Conservation (phyloP, 352 stramenopile genomes). For the Phytopythium oedochilum region DNA sequence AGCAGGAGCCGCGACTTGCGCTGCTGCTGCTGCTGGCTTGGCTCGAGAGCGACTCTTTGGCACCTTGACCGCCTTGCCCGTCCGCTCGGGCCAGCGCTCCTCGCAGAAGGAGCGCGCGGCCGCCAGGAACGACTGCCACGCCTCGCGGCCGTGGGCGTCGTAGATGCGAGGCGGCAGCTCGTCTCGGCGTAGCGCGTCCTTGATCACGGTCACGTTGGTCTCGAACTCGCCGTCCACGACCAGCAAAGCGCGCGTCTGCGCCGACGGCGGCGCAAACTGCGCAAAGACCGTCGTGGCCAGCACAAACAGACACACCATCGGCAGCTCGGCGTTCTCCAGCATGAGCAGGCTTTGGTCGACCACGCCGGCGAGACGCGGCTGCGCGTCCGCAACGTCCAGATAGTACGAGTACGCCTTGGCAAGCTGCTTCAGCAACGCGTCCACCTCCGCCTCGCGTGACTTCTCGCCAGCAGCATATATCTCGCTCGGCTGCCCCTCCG, state of each 20-base stretch:
- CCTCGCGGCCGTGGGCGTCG: constrained; percentile 18
- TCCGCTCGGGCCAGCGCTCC: constrained; percentile 58
- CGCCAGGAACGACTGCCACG: constrained; percentile 34
- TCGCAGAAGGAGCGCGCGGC: constrained; percentile 49
- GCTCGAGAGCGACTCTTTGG: constrained; percentile 21
- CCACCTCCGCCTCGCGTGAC: constrained; percentile 1
- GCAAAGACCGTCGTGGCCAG: constrained; percentile 16
- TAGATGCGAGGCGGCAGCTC: constrained; percentile 28
- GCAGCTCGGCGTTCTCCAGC: constrained; percentile 32
- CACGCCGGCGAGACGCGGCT: constrained; percentile 22
- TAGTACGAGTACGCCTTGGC: constrained; percentile 63
- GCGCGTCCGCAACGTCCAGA: constrained; percentile 40
- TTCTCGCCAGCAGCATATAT: background rate
- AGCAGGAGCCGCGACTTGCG: background rate
- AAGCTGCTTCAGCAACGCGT: constrained; percentile 40
- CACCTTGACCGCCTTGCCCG: constrained; percentile 34
- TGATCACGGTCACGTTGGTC: constrained; percentile 24
- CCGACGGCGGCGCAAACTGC: constrained; percentile 16
- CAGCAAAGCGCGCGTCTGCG: constrained; percentile 9
- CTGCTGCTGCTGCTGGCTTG: constrained; percentile 7
- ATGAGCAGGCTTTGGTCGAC: constrained; percentile 20
- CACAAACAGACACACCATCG: constrained; percentile 39
- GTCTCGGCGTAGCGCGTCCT: constrained; percentile 19
- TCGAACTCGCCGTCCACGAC: constrained; percentile 15
- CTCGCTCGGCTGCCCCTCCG: background rate